phyloP scores from a whole-genome alignment of 2,329 filamentous ascomycete genomes.

The Diaporthe ampelina region DNA sequence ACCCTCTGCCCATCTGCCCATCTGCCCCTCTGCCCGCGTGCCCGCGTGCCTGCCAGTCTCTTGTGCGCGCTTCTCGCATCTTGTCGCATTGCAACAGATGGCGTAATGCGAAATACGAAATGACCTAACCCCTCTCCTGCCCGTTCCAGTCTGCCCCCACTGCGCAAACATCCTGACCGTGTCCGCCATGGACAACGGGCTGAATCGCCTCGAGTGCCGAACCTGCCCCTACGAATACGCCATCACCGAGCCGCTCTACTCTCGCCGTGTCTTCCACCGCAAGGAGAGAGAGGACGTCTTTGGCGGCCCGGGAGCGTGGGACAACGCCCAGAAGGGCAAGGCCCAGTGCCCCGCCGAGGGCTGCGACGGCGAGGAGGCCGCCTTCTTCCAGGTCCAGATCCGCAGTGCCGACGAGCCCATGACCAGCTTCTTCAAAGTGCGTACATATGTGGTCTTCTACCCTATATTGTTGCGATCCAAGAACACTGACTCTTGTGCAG shows the following conservation, averaged over 20 bases:
- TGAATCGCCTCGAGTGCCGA: constrained; percentile 93
- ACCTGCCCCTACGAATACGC: constrained; percentile 94
- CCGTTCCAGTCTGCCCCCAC: constrained; percentile 78
- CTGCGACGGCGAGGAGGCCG: constrained; percentile 87
- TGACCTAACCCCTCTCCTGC: constrained; percentile 34
- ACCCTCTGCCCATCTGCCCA: no score
- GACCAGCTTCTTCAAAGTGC: constrained; percentile 93
- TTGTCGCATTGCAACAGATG: not conserved
- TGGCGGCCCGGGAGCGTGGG: constrained; percentile 89
- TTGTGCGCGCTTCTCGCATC: not conserved
- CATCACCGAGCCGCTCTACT: constrained; percentile 83
- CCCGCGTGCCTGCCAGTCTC: constrained; percentile 38
- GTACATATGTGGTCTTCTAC: not conserved
- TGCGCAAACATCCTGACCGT: constrained; percentile 89
- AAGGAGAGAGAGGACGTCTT: constrained; percentile 93
- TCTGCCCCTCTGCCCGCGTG: constrained; percentile 24
- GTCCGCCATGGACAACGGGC: constrained; percentile 67
- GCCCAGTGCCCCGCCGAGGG: constrained; percentile 86
- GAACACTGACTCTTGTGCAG: constrained; percentile 51
- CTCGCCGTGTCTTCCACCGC: constrained; percentile 85
- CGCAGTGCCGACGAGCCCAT: constrained; percentile 98
- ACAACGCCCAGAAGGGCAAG: constrained; percentile 87
- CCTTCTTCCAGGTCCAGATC: constrained; percentile 98
- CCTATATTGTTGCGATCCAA: constrained; percentile 43
- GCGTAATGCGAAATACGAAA: not conserved